Base-by-base conservation (phyloP, 2,329 filamentous ascomycete genomes). In the Arthroderma sp. region DNA sequence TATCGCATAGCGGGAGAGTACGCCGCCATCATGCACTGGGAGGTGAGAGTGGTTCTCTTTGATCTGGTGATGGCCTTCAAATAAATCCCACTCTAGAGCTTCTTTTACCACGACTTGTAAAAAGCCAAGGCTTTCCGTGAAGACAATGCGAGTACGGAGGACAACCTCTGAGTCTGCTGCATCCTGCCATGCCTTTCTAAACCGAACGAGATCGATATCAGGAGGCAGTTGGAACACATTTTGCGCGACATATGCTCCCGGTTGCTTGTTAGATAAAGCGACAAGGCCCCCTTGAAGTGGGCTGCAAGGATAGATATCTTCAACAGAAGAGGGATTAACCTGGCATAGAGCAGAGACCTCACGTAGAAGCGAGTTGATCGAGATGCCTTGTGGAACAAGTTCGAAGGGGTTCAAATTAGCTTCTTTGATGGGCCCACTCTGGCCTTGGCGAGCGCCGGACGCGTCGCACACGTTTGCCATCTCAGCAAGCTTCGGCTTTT, bases 261-360 rank as follows among this genome's bases (percentile, higher is more conserved):
- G 53, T 32, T 61, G 53, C 44, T 61, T 61, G 31, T 54, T 58
- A 0, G 63, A 63, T 10, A 67, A 53, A 0, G 64, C 61, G 36
- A 67, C 42, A 3, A 69, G 55, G 1, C 63, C 65, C 52, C 66
- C 63, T 50, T 69, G 66, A 2, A 69, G 54, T 2, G 65, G 54
- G n/a, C 61, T 68, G 11, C 58, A 62, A 3, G 65, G 65, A 40
- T 66, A 63, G 4, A 59, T 55, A 47, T 69, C 64, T 42, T 66
- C 59, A 4, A 67, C 54, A 2, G 50, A 45, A 3, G 48, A 46
- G 50, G n/a, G 11, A 8, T 36, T 36, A 27, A 58, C 38, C 27
- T 46, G 32, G 33, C 57, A 58, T 9, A 51, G 43, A 2, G 3
- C 5, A 22, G 53, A 48, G 6, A 53, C 44, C 37, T 55, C 51